Percentiles rank a stretch among this genome's conserved stretches.
These are phyloP conservation scores for Suhomyces canberraensis DNA, from an alignment of 805 yeast species.

Conservation along the genomic window DNA sequence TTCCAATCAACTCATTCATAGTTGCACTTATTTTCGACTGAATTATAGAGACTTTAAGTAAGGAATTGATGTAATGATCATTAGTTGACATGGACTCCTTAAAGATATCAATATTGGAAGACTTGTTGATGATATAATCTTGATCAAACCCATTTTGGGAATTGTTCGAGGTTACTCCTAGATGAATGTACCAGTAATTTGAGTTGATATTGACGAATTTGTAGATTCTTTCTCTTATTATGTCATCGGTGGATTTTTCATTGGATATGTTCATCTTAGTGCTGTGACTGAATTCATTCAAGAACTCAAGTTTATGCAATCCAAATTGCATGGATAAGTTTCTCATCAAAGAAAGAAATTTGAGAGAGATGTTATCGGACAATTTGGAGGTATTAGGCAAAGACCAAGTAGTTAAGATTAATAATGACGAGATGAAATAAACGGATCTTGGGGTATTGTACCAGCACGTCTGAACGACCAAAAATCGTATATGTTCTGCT, in stretches of 20 bases:
- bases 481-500: constrained; percentile 30
- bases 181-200: constrained; percentile 40
- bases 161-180: constrained; percentile 33
- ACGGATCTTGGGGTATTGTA: constrained; percentile 43
- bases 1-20: constrained; percentile 29
- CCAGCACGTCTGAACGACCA: constrained; percentile 44
- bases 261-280: constrained; percentile 20
- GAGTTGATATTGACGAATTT: constrained; percentile 42
- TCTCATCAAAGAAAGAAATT: constrained; percentile 38
- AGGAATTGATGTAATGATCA: constrained; percentile 23
- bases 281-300: constrained; percentile 39
- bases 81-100: constrained; percentile 7
- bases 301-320: constrained; percentile 39
- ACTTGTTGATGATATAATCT: constrained; percentile 37
- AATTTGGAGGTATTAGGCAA: constrained; percentile 29
- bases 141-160: constrained; percentile 23
- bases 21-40: constrained; percentile 41
- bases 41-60: constrained; percentile 29
- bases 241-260: constrained; percentile 30
- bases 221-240: constrained; percentile 39
- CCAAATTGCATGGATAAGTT: constrained; percentile 41
- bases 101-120: constrained; percentile 25
- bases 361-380: constrained; percentile 32
- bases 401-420: constrained; percentile 46
- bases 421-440: constrained; percentile 34